Evolutionary conservation across 2,329 filamentous ascomycete genomes (phyloP).

Genomic region (Pestalotiopsis sp.): DNA sequence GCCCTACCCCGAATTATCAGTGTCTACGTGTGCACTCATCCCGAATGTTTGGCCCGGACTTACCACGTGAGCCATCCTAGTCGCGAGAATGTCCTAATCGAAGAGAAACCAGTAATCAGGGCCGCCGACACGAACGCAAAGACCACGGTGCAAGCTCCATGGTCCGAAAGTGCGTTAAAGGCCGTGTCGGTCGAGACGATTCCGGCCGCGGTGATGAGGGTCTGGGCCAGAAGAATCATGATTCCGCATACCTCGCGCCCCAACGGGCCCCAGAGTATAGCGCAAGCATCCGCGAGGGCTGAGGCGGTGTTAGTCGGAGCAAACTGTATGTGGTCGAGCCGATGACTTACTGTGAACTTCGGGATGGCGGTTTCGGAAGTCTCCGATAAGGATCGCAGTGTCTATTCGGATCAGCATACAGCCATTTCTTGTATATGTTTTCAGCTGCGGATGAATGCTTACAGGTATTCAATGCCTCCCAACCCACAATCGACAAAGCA

Average conservation of each 20-base stretch:
- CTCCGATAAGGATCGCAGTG: slow-evolving; percentile 25
- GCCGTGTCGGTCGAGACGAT: slow-evolving; percentile 24
- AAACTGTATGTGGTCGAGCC: too few relatives aligned
- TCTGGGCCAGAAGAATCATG: slow-evolving; percentile 27
- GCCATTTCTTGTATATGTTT: neutral
- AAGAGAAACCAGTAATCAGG: slow-evolving; percentile 25
- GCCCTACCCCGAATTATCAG: slow-evolving; percentile 16
- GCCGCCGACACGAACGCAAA: slow-evolving; percentile 29
- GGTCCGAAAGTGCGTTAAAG: slow-evolving; percentile 29
- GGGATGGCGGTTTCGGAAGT: slow-evolving; percentile 29
- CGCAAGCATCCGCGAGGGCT: slow-evolving; percentile 28
- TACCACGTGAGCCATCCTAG: slow-evolving; percentile 38
- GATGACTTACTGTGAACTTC: slow-evolving; percentile 24
- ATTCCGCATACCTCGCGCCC: slow-evolving; percentile 28
- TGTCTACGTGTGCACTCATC: neutral
- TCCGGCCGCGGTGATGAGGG: slow-evolving; percentile 27
- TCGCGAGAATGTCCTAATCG: slow-evolving; percentile 22
- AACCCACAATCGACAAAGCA: slow-evolving; percentile 32
- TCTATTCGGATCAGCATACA: slow-evolving; percentile 17
- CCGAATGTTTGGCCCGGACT: neutral
- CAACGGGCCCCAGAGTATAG: slow-evolving; percentile 25
- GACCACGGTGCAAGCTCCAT: slow-evolving; percentile 27
- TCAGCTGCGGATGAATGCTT: neutral
- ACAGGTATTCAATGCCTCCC: slow-evolving; percentile 33
- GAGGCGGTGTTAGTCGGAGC: slow-evolving; percentile 2